Base-by-base conservation (phyloP, 1,284 basidiomycete genomes). In the Fomes fomentarius region DNA sequence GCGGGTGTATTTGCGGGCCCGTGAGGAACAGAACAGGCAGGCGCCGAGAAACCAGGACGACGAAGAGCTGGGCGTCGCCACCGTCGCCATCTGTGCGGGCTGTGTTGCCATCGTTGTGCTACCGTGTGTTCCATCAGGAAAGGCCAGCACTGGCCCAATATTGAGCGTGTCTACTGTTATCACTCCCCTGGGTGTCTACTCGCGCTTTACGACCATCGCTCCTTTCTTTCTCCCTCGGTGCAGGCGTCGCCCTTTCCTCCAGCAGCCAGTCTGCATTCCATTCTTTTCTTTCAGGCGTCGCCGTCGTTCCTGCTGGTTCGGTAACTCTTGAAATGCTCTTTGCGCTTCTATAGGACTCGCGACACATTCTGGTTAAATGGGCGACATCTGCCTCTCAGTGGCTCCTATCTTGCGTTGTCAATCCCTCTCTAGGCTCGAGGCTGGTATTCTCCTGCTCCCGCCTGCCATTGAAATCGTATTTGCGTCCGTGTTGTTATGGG, bases 391-490 rank as follows among this genome's bases (percentile, higher is more conserved):
- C 71, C 74, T 91, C 57, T 91, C 90, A 34, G 74, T 81, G 39
- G 80, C 85, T 54, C 72, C 85, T 37, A 87, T 83, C 60, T 78
- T 92, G 60, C 89, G 89, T 58, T 92, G 89, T 67, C 70, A 80
- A 58, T 75, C 78, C 39, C 76, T 87, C 57, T 75, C 77, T 50
- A 66, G 61, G 47, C 60, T 75, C 31, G 71, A 90, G 69, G 76
- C 74, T 54, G 70, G 72, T 30, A 62, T 79, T 39, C 71, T 91
- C 48, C 69, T 89, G 56, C 76, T 90, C 55, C 87, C 87, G 19
- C 76, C 84, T 15, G 81, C 71, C 25, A 65, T 90, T 48, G 87
- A 91, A 70, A 66, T 82, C 54, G 61, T 90, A 26, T 81, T 85
- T 57, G 76, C 82, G 31, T 68, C 81, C 48, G 73, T 76, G 38